Percentiles rank a stretch among this genome's conserved stretches.
phyloP scores from a whole-genome alignment of 768 basidiomycete species.

The Mrakia frigida region DNA sequence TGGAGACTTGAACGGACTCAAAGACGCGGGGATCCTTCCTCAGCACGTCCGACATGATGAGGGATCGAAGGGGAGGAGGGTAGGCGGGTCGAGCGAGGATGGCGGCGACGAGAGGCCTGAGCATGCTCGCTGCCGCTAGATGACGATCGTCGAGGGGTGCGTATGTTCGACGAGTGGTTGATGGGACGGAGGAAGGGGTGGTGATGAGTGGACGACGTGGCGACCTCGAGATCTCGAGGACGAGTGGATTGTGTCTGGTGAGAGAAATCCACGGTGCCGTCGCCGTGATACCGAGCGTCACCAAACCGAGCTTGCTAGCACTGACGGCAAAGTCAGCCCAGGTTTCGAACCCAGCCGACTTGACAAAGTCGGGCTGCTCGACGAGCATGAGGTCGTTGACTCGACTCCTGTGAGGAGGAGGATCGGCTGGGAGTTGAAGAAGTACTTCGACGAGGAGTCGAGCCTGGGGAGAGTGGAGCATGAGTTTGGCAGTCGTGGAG shows the following conservation, averaged over 20 bases:
- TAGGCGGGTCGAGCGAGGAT: too few relatives aligned
- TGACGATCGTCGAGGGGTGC: too few relatives aligned
- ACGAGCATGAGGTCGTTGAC: conserved; percentile 2
- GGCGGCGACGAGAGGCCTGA: too few relatives aligned
- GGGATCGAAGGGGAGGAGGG: too few relatives aligned
- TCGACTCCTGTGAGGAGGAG: neutral
- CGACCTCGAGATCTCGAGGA: neutral
- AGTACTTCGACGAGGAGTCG: neutral
- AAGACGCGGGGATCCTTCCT: too few relatives aligned
- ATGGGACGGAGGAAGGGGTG: too few relatives aligned
- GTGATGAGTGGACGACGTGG: too few relatives aligned
- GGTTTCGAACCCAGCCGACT: neutral
- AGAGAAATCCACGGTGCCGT: neutral
- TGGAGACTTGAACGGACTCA: too few relatives aligned
- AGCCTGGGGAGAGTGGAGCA: neutral
- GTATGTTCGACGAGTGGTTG: too few relatives aligned
- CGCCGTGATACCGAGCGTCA: neutral
- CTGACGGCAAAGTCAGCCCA: neutral
- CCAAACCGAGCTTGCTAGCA: neutral
- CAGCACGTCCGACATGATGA: too few relatives aligned
- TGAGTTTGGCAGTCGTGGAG: neutral
- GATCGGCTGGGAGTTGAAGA: neutral
- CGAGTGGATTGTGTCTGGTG: neutral
- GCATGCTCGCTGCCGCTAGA: too few relatives aligned
- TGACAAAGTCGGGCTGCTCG: neutral